Evolutionary conservation across 352 stramenopile species (phyloP), one percentile per base, ranked within the genome.

Genomic region (Elongisporangium undulatum): DNA sequence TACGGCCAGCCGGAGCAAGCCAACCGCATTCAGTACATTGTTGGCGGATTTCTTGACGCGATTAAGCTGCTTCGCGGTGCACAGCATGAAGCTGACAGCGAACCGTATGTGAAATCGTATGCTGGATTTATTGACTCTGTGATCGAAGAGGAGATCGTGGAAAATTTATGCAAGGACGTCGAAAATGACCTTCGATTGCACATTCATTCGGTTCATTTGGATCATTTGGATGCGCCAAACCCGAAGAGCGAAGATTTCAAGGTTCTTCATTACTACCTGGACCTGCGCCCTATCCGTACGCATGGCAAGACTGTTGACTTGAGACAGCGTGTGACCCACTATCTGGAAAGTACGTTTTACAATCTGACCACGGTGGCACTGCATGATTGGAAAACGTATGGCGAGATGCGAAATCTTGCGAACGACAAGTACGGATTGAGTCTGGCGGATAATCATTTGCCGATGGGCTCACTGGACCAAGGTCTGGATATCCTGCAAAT

Each of bases 381-480:
- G n/a, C 92, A 98, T 63, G 95, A 98, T 67, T 98, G 92, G 88
- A 97, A 95, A 64, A 97, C 90, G 17, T 98, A 95, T 56, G 83
- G 86, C 7, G 92, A 98, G 54, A 98, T 98, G 92, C 89, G 89
- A 19, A 94, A 93, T 29, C 72, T 98, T 10, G 94, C 93, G 20
- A 90, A 94, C 56, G 89, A 97, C 71, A 97, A 96, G 69, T 98
- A 96, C 60, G 88, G 91, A 19, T 69, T 98, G 20, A 82, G 85
- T 48, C 66, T 98, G 12, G 73, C 82, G 15, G 94, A 98, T 62
- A 96, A 97, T 56, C 86, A 90, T 62, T 72, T 98, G 56, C 95
- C 95, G 0, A 97, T 98, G 89, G 94, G 93, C 4, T 95, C 77
- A 22, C 69, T 98, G 8, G 92, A 98, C 62, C 83, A 95, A 62